A percentile compares a stretch with the other conserved stretches of the same genome.
phyloP scores from a whole-genome alignment of 768 basidiomycete species.

The Xanthoconium purpureum region DNA sequence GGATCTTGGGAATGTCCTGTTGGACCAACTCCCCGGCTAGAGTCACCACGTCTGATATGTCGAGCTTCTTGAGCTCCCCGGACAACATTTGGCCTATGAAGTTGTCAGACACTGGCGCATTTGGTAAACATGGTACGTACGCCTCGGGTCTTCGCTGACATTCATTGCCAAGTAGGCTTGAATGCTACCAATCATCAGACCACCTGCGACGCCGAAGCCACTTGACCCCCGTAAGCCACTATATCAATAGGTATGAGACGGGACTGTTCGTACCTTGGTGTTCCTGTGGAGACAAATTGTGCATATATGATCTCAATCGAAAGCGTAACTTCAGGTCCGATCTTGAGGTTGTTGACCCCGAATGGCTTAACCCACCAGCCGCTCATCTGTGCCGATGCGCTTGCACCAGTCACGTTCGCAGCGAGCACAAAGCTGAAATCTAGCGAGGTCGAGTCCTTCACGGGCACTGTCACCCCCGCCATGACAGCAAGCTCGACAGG shows the following conservation, averaged over 20 bases:
- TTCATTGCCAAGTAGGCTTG: neutral
- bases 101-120: neutral
- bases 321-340: neutral
- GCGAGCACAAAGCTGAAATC: neutral
- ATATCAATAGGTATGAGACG: neutral
- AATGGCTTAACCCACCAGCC: neutral
- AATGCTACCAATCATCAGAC: neutral
- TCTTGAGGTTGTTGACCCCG: neutral
- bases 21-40: neutral
- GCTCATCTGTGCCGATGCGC: neutral
- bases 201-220: neutral
- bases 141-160: neutral
- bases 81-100: neutral
- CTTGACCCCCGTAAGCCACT: neutral
- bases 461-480: neutral
- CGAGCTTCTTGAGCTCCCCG: neutral
- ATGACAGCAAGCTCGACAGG: neutral
- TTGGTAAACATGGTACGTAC: neutral
- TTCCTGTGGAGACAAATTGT: neutral
- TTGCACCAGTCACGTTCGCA: neutral
- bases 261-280: neutral
- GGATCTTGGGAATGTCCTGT: neutral
- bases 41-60: neutral
- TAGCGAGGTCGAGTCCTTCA: neutral
- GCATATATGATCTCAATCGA: neutral